Evolutionary conservation across 495 filamentous ascomycete genomes (phyloP).

Genomic region (Hypoxylon subgilvum): DNA sequence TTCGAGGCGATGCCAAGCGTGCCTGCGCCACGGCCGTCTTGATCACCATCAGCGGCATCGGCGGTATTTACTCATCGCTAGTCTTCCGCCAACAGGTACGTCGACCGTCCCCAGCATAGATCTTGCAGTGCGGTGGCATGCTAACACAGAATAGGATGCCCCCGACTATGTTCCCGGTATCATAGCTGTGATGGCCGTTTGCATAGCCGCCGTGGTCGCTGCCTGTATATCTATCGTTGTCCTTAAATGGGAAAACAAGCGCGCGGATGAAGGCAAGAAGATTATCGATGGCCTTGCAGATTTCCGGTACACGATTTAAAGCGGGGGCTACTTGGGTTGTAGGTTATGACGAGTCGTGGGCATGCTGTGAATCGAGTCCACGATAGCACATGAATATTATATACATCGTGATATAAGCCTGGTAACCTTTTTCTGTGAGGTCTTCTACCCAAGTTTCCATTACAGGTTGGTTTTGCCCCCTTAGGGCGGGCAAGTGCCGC

Average conservation of each 20-base stretch:
- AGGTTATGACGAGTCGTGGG: not conserved
- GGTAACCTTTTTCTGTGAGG: no score
- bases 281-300: conserved; percentile 38
- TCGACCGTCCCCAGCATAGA: not conserved
- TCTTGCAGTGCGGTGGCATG: not conserved
- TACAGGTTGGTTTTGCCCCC: no score
- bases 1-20: conserved; percentile 68
- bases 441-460: no score
- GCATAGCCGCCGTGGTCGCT: conserved; percentile 30
- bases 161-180: conserved; percentile 65
- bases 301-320: conserved; percentile 46
- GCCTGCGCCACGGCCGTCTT: conserved; percentile 37
- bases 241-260: conserved; percentile 40
- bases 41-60: conserved; percentile 55
- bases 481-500: no score
- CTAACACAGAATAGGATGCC: conserved; percentile 47
- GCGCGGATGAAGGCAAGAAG: conserved; percentile 40
- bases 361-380: not conserved
- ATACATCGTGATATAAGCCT: no score
- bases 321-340: not conserved
- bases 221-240: conserved; percentile 32
- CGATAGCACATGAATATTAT: no score
- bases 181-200: conserved; percentile 35
- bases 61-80: conserved; percentile 62
- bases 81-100: conserved; percentile 59